Percentiles rank a stretch among this genome's conserved stretches.
phyloP scores from a whole-genome alignment of 441 rosid genomes.

The Rhodomyrtus psidioides region DNA sequence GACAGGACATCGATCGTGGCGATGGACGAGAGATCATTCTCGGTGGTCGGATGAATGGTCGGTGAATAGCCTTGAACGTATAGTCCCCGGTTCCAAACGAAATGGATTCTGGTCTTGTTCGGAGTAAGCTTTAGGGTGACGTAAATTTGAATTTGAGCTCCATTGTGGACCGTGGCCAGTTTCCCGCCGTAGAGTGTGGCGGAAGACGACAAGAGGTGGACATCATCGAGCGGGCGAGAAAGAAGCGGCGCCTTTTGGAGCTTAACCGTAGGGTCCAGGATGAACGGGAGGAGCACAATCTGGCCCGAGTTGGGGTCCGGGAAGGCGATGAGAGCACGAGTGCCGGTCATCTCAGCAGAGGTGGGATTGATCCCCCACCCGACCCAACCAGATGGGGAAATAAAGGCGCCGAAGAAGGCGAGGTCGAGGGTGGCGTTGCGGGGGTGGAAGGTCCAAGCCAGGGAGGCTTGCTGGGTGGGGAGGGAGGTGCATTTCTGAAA shows the following conservation, averaged over 20 bases:
- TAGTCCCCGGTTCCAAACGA: conserved; percentile 90
- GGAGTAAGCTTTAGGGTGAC: conserved; percentile 52
- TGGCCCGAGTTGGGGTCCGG: conserved; percentile 89
- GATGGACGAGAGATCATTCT: conserved; percentile 70
- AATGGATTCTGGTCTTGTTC: conserved; percentile 62
- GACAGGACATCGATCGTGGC: conserved; percentile 69
- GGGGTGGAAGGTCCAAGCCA: conserved; percentile 87
- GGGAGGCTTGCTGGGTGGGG: conserved; percentile 87
- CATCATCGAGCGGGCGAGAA: conserved; percentile 72
- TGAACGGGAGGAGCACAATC: conserved; percentile 62
- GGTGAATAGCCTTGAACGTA: conserved; percentile 99
- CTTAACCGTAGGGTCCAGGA: conserved; percentile 71
- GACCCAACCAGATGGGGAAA: conserved; percentile 96
- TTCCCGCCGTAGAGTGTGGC: conserved; percentile 73
- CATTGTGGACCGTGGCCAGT: conserved; percentile 75
- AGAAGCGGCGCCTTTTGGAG: conserved; percentile 77
- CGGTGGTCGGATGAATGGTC: conserved; percentile 84
- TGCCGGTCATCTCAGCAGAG: conserved; percentile 73
- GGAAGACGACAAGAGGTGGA: conserved; percentile 66
- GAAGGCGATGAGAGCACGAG: conserved; percentile 68
- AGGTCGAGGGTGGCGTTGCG: conserved; percentile 74
- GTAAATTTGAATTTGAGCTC: conserved; percentile 69
- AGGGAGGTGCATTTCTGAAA: conserved; percentile 71
- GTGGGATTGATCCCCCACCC: conserved; percentile 83
- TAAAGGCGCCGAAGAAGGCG: conserved; percentile 76